phyloP scores from a whole-genome alignment of 768 basidiomycete genomes.

The Russula virescens region DNA sequence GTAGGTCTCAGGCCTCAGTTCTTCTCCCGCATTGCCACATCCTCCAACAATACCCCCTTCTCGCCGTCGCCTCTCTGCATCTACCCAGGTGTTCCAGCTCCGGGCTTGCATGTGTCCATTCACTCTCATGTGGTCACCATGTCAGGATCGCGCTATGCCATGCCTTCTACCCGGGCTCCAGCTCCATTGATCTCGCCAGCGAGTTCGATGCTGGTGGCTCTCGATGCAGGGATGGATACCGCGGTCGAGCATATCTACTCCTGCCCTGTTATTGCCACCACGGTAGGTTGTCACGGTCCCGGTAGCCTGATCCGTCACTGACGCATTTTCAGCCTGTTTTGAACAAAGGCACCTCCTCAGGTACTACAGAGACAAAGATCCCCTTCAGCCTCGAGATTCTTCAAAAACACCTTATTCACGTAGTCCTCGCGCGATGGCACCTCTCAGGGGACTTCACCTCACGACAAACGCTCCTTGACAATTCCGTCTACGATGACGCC shows the following conservation, averaged over 20 bases:
- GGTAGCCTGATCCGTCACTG: neutral
- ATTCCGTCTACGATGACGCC: constrained; percentile 81
- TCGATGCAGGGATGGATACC: no score
- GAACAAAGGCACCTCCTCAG: constrained; percentile 19
- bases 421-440: constrained; percentile 57
- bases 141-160: no score
- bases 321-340: constrained; percentile 6
- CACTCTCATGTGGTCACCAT: no score
- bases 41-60: neutral
- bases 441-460: constrained; percentile 60
- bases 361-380: constrained; percentile 32
- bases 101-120: no score
- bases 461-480: constrained; percentile 78
- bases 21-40: neutral
- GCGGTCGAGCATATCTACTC: no score
- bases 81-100: neutral
- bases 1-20: no score
- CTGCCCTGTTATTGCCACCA: constrained; percentile 53
- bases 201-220: no score
- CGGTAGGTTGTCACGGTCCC: constrained; percentile 28
- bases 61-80: neutral
- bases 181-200: no score
- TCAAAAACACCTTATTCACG: constrained; percentile 58
- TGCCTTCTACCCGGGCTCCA: no score
- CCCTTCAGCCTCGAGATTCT: constrained; percentile 75